Evolutionary conservation across 305 asterid species (phyloP).

Genomic region (Fraxinus paxiana): DNA sequence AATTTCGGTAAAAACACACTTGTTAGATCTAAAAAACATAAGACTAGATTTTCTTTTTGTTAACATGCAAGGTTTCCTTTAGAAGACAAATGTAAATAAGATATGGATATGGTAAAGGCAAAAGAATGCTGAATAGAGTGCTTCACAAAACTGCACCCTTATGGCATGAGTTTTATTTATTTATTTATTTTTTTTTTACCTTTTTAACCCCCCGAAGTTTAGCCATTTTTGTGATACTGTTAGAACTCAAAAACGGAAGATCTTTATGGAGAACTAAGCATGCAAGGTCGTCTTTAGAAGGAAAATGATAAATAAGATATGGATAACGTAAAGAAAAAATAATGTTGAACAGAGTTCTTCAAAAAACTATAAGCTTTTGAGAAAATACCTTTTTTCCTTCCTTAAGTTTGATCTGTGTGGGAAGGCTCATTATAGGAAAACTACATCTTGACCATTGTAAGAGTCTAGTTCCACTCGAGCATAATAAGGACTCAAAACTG

Average conservation of each 20-base stretch:
- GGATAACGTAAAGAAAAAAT: neutral
- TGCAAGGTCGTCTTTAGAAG: neutral
- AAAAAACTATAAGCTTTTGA: neutral
- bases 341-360: neutral
- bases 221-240: neutral
- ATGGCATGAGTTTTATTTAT: neutral
- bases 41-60: neutral
- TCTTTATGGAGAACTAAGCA: neutral
- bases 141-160: neutral
- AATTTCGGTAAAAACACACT: neutral
- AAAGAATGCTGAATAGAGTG: neutral
- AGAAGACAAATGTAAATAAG: neutral
- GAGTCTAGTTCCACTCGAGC: neutral
- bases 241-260: neutral
- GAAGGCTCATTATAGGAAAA: neutral
- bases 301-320: neutral
- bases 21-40: neutral
- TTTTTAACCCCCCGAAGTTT: neutral
- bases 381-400: neutral
- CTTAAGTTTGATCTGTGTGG: neutral
- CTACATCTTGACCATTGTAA: neutral
- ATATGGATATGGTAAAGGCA: neutral
- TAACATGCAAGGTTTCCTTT: neutral
- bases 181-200: neutral
- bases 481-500: neutral